Conservation (phyloP, 371 early-diverging fungal species). For the Mitosporidium daphniae region DNA sequence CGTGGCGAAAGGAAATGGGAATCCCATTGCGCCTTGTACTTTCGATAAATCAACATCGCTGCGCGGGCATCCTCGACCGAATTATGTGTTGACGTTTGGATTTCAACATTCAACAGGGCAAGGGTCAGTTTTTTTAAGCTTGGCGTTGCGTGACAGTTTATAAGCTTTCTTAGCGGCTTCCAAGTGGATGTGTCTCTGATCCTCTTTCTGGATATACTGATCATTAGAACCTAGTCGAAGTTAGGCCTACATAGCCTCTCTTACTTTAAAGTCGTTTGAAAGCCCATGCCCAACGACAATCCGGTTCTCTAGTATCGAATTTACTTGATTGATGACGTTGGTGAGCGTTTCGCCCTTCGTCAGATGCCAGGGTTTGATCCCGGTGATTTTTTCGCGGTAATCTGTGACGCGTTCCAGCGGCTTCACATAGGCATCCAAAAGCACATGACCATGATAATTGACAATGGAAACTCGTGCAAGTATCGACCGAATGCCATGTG, state of each 20-base stretch:
- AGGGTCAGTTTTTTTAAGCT: too few species aligned
- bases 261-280: slow-evolving; percentile 28
- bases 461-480: slow-evolving; percentile 61
- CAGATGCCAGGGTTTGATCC: slow-evolving; percentile 41
- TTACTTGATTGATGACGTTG: background rate
- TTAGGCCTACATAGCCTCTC: too few species aligned
- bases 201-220: too few species aligned
- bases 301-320: slow-evolving; percentile 5
- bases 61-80: slow-evolving; percentile 47
- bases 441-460: slow-evolving; percentile 44
- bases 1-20: too few species aligned
- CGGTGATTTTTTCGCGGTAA: slow-evolving; percentile 54
- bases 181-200: too few species aligned
- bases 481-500: slow-evolving; percentile 26
- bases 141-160: too few species aligned
- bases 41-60: slow-evolving; percentile 45
- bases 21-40: slow-evolving; percentile 47
- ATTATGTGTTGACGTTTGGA: too few species aligned
- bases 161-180: too few species aligned
- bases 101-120: too few species aligned
- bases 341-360: slow-evolving; percentile 7
- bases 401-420: slow-evolving; percentile 47
- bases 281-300: slow-evolving; percentile 63
- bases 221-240: too few species aligned
- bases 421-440: slow-evolving; percentile 43